Conservation (phyloP, 2,329 filamentous ascomycete genomes). For the Microcyclosporella mali region DNA sequence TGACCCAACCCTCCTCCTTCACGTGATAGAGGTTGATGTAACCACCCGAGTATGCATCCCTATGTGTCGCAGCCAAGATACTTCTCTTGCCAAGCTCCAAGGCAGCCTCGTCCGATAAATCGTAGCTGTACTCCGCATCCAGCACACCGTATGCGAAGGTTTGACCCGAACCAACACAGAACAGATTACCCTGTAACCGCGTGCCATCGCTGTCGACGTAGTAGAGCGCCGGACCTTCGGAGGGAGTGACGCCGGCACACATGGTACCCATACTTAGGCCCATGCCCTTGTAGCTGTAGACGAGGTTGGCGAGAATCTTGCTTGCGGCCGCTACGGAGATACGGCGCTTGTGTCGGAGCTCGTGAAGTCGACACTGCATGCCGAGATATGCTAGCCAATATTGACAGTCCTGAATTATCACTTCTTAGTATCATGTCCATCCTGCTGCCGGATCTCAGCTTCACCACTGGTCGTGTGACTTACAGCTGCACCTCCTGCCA, state of each 20-base stretch:
- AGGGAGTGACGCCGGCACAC: slow-evolving; percentile 92
- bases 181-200: slow-evolving; percentile 84
- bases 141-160: slow-evolving; percentile 98
- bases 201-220: slow-evolving; percentile 99
- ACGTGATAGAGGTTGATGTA: slow-evolving; percentile 99
- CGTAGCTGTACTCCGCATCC: slow-evolving; percentile 90
- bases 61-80: slow-evolving; percentile 91
- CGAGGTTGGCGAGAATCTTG: slow-evolving; percentile 97
- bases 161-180: slow-evolving; percentile 96
- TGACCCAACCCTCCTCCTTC: slow-evolving; percentile 98
- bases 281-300: slow-evolving; percentile 99
- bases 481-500: slow-evolving; percentile 94
- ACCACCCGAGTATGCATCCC: slow-evolving; percentile 97
- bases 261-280: slow-evolving; percentile 98
- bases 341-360: slow-evolving; percentile 97
- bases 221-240: slow-evolving; percentile 95
- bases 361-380: slow-evolving; percentile 98
- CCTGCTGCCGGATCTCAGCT: neutral
- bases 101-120: slow-evolving; percentile 79
- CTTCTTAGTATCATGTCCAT: slow-evolving; percentile 12
- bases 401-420: slow-evolving; percentile 72
- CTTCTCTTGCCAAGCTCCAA: slow-evolving; percentile 84
- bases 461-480: slow-evolving; percentile 28
- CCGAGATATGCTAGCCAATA: slow-evolving; percentile 99
- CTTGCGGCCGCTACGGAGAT: slow-evolving; percentile 95